Evolutionary conservation across 1,139 yeast genomes (phyloP).

Genomic region (Yamadazyma kanchanaburiensis): DNA sequence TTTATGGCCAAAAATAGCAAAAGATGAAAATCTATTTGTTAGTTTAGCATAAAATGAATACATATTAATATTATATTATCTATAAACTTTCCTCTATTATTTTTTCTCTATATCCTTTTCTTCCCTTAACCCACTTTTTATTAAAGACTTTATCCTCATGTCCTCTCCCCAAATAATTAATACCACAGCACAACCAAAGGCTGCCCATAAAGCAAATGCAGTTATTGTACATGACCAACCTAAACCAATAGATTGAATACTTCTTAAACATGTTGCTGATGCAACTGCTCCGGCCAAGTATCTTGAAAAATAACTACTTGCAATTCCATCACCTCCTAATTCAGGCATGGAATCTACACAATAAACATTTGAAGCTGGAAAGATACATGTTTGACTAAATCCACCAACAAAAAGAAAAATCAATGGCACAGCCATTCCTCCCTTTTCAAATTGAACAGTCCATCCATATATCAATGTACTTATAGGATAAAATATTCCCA

Average conservation of each 20-base stretch:
- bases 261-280: conserved; percentile 43
- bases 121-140: conserved; percentile 6
- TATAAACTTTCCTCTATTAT: too few relatives aligned
- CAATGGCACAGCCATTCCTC: conserved; percentile 54
- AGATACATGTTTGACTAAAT: conserved; percentile 45
- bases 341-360: conserved; percentile 56
- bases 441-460: conserved; percentile 43
- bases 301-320: conserved; percentile 47
- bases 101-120: too few relatives aligned
- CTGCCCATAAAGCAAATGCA: conserved; percentile 27
- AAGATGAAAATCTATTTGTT: conserved; percentile 5
- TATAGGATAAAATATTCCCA: conserved; percentile 38
- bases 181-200: conserved; percentile 17
- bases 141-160: conserved; percentile 16
- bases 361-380: conserved; percentile 51
- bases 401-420: conserved; percentile 46
- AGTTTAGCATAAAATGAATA: conserved; percentile 7
- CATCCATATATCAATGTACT: conserved; percentile 50
- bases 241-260: conserved; percentile 44
- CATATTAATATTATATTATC: too few relatives aligned
- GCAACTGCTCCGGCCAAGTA: conserved; percentile 50
- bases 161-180: conserved; percentile 21
- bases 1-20: conserved; percentile 10
- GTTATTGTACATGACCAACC: conserved; percentile 52
- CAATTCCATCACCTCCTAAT: conserved; percentile 51